Evolutionary conservation across 768 basidiomycete species (phyloP).

Genomic region (Suillus paluster): DNA sequence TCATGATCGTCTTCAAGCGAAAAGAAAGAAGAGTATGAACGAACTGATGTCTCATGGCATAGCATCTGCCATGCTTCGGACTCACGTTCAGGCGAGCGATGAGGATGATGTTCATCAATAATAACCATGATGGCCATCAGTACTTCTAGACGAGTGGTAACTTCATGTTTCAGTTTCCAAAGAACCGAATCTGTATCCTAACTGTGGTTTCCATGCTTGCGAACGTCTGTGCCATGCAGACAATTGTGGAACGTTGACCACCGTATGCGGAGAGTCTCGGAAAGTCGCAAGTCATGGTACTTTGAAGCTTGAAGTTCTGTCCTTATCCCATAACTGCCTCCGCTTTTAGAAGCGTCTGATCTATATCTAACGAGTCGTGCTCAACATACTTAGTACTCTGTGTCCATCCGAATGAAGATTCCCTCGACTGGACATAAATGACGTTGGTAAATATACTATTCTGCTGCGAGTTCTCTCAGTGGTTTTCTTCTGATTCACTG

Average conservation of each 20-base stretch:
- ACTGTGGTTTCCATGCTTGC: slow-evolving; percentile 95
- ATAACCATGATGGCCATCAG: not conserved
- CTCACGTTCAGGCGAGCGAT: not conserved
- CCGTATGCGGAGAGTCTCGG: slow-evolving; percentile 87
- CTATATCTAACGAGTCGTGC: too few relatives aligned
- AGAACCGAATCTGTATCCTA: not conserved
- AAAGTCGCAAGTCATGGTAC: slow-evolving; percentile 84
- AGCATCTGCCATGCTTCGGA: not conserved
- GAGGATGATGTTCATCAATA: not conserved
- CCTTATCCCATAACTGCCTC: too few relatives aligned
- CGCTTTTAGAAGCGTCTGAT: too few relatives aligned
- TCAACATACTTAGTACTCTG: too few relatives aligned
- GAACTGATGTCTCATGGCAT: not conserved
- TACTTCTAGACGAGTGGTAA: not conserved
- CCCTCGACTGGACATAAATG: too few relatives aligned
- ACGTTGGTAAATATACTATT: too few relatives aligned
- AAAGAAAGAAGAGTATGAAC: not conserved
- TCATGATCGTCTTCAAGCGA: not conserved
- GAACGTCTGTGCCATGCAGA: slow-evolving; percentile 82
- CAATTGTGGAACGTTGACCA: slow-evolving; percentile 76
- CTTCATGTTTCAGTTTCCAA: not conserved
- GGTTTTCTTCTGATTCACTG: too few relatives aligned
- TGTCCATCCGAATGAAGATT: too few relatives aligned
- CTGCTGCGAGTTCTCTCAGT: too few relatives aligned
- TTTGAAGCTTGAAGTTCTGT: too few relatives aligned